Evolutionary conservation across 768 basidiomycete species (phyloP), one percentile per base, ranked within the genome.

Genomic region (Amanita phalloides): DNA sequence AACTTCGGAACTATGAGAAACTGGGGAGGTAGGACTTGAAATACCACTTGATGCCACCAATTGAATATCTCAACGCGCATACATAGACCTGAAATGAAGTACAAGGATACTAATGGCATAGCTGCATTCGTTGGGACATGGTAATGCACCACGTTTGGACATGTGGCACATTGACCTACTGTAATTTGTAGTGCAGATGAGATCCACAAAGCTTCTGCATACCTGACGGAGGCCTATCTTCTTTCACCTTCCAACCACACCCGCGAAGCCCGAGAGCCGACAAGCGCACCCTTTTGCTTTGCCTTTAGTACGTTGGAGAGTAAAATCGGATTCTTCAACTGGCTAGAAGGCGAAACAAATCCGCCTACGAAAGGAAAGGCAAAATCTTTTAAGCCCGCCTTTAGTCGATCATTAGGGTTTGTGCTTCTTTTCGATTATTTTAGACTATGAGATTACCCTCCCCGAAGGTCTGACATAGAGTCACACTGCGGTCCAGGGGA

Each of bases 141-240:
- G 86, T 86, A 49, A 37, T 79, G 67, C 20, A 37, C 14, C 6
- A 3, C 21, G 45, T 13, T 41, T 25, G 44, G 25, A 26, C 8
- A 6, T 23, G 41, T 45, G 17, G n/a, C 36, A 8, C 20, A 23
- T 45, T 42, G 17, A 38, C 35, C 21, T 41, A 45, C 21, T 35
- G n/a, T 20, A 17, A 11, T 49, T 25, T 10, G 38, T 54, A 89
- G 86, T 56, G 75, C 83, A 5, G 86, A 90, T 59, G 87, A 90
- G 60, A 74, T 88, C 37, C 78, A 81, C 68, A 89, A 89, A 64
- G 74, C 85, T 1, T 78, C 84, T 9, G 81, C 82, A 5, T 88
- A 84, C 57, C 73, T 90, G 51, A 83, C 86, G 0, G 87, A 90
- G 59, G 75, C 81, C 10, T 80, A 79, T 58, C 66, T 73, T 37